Base-by-base conservation (phyloP, 352 stramenopile genomes). In the Salisapilia sapeloensis region DNA sequence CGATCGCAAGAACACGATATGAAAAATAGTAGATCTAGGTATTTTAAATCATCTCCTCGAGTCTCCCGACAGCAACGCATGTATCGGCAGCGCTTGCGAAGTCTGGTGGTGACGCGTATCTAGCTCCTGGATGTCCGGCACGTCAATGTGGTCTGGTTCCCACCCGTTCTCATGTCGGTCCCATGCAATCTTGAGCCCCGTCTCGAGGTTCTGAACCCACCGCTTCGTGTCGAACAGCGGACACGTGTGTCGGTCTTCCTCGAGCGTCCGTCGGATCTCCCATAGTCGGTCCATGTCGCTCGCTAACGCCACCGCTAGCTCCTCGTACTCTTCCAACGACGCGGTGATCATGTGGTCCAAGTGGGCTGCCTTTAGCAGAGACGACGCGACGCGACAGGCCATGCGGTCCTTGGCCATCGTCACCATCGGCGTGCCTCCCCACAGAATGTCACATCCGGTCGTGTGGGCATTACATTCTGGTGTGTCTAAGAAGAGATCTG, bases 401-500 rank as follows among this genome's bases (percentile, higher is more conserved):
- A 96, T 92, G 29, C 77, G 82, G n/a, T 92, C 74, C 27, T 87
- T 89, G 0, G 63, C 46, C 56, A 92, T 67, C 11, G 82, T 94
- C 35, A 97, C 51, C 55, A 97, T 83, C 9, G 89, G 89, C 15
- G 81, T 93, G 2, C 63, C 66, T 4, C 66, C 74, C 87, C 84
- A 97, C 16, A 97, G 49, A 24, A 94, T 91, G 33, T 97, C 86
- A 32, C 79, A 93, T 2, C 64, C 82, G 0, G 83, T 95, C 6
- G 86, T 94, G 47, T 95, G 78, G 2, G 80, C 85, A 42, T 96
- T 95, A 47, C 69, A 96, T 36, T 77, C 59, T 4, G 74, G 61
- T 2, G 89, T 96, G 43, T 97, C 89, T 4, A 97, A 42, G 35
- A 95, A 94, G 15, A 97, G 46, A 65, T 97, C 86, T 12, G 80